Base-by-base conservation (phyloP, 352 stramenopile genomes). In the Discostella stelligera region DNA sequence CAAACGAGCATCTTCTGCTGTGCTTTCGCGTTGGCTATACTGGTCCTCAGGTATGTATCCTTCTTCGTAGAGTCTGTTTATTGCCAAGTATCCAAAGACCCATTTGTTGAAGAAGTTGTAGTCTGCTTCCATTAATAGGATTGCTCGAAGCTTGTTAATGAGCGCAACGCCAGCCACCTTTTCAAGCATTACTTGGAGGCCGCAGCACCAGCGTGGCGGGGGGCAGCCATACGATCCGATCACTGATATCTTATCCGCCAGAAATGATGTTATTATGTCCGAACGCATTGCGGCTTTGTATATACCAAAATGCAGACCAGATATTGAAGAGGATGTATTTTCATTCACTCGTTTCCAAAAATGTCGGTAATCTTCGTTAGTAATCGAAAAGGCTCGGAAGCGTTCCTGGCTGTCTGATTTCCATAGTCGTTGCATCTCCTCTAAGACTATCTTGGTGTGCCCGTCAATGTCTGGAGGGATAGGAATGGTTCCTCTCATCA, bases 61-160 rank as follows among this genome's bases (percentile, higher is more conserved):
- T 13, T 25, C 4, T 3, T 5, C 7, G 13, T 49, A 48, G 7
- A 54, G 48, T 16, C 23, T 54, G 13, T 54, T 54, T 14, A 54
- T 54, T 7, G 48, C 48, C 4, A 21, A 8, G 49, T 53, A n/a
- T n/a, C n/a, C n/a, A n/a, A n/a, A n/a, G n/a, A n/a, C n/a, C n/a
- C n/a, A n/a, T n/a, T n/a, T n/a, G 11, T 11, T 49, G 18, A 55
- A 65, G 18, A 49, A 61, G 25, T 74, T 74, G 23, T 58, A 64
- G 20, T 74, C 37, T 2, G 16, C 66, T 54, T 68, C 66, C 37
- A 49, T 49, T 18, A 67, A 54, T 21, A 60, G 37, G 55, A 74
- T 74, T 4, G 54, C 16, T 39, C 53, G 8, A 6, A 67, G 55
- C 44, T 67, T 55, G 20, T 37, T 27, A 7, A 74, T 54, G 2